Evolutionary conservation across 352 stramenopile genomes (phyloP).

Genomic region (Peronospora destructor): DNA sequence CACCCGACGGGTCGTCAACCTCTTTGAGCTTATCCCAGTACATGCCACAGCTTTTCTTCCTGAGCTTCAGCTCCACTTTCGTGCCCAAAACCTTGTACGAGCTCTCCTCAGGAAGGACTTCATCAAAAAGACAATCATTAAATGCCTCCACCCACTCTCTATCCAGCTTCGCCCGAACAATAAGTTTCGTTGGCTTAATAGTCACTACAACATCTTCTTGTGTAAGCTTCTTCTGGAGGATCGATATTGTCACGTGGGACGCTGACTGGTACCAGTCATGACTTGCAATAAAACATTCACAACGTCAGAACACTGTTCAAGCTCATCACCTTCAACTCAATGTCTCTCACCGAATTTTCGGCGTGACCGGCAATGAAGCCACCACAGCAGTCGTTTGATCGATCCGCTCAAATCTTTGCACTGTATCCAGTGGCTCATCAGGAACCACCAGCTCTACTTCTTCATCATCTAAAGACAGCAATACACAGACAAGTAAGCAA

Average conservation of each 20-base stretch:
- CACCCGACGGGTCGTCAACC: constrained; percentile 34
- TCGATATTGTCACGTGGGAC: constrained; percentile 72
- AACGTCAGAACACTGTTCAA: constrained; percentile 3
- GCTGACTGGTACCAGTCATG: constrained; percentile 86
- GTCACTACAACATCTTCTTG: constrained; percentile 54
- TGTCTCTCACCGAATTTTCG: constrained; percentile 28
- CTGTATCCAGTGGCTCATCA: constrained; percentile 13
- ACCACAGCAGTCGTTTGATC: constrained; percentile 22
- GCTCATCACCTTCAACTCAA: background rate
- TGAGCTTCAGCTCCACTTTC: constrained; percentile 82
- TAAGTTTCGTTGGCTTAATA: constrained; percentile 47
- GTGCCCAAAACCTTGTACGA: constrained; percentile 51
- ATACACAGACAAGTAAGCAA: constrained; percentile 3
- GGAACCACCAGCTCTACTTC: constrained; percentile 25
- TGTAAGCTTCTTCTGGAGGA: constrained; percentile 77
- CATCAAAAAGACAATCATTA: constrained; percentile 62
- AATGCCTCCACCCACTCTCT: constrained; percentile 52
- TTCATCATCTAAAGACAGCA: constrained; percentile 15
- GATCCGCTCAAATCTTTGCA: constrained; percentile 1
- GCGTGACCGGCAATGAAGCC: constrained; percentile 12
- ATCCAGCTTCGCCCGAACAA: constrained; percentile 44
- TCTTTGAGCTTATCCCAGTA: constrained; percentile 79
- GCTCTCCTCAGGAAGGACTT: constrained; percentile 50
- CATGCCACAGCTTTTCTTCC: constrained; percentile 48
- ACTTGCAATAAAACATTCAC: constrained; percentile 19